Evolutionary conservation across 177 flowering plant species (phyloP).

Genomic region (Vitis hybrid): DNA sequence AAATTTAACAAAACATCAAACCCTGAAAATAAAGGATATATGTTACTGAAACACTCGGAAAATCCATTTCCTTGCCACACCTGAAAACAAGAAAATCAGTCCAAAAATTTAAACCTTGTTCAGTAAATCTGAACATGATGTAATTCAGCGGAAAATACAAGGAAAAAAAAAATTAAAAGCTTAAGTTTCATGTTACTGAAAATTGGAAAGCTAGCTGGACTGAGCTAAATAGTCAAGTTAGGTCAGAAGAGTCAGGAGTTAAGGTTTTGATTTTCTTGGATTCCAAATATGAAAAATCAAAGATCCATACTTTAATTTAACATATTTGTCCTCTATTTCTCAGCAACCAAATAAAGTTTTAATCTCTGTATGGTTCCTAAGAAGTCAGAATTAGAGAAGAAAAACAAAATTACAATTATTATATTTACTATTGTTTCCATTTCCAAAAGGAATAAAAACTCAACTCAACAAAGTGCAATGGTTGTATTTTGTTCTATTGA

Average conservation of each 20-base stretch:
- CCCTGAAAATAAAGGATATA: slow-evolving; percentile 62
- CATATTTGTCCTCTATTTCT: not conserved
- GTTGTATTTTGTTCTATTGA: too few species aligned
- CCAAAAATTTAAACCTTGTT: not conserved
- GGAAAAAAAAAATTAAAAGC: not conserved
- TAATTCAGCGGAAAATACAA: slow-evolving; percentile 1
- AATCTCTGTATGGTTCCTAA: not conserved
- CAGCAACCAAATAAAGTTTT: not conserved
- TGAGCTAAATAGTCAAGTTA: not conserved
- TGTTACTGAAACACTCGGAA: slow-evolving; percentile 54
- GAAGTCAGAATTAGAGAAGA: not conserved
- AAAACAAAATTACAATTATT: not conserved
- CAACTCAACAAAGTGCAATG: too few species aligned
- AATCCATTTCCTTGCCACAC: slow-evolving; percentile 62
- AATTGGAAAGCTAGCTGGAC: not conserved
- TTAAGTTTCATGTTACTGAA: not conserved
- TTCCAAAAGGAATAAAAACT: too few species aligned
- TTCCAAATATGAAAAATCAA: not conserved
- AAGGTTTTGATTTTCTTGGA: not conserved
- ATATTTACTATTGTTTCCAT: too few species aligned
- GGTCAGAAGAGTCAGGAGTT: not conserved
- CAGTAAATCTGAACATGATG: slow-evolving; percentile 1
- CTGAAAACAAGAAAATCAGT: slow-evolving; percentile 33
- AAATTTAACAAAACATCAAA: slow-evolving; percentile 1
- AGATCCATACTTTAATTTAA: not conserved